Evolutionary conservation across 345 rosid genomes (phyloP), one percentile per base, ranked within the genome.

Genomic region (Camelina laxa): DNA sequence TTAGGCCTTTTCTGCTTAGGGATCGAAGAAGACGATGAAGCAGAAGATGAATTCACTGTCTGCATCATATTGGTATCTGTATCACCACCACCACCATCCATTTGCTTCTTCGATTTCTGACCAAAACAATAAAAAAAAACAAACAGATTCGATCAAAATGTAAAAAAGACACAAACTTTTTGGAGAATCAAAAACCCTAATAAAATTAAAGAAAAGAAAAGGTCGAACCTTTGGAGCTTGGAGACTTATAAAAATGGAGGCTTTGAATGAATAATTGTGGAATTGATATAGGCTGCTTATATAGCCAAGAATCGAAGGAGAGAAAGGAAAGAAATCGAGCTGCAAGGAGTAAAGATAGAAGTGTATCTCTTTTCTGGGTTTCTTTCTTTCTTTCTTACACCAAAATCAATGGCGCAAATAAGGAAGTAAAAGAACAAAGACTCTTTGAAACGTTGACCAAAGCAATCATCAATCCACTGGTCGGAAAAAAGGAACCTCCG

Each of bases 381-480:
- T 33, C 36, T 33, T 33, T 33, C 36, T 7, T 33, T 65, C 36
- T 47, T 31, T 17, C 30, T 27, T 27, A 38, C 24, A 21, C 24
- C 48, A 60, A 60, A 70, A 70, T 60, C 66, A 59, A 70, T 60
- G 75, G 75, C 58, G 62, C 39, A 38, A 38, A 21, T 54, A 21
- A n/a, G 20, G 51, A 47, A 49, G 22, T n/a, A 17, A 21, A 48
- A 49, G 50, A 35, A 13, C 21, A 27, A 27, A 13, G 67, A 21
- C 68, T 71, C 68, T 45, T 45, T 27, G 11, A 53, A 41, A 53
- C 61, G 69, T 61, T 62, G 69, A 62, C 76, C 62, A 73, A 73
- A 63, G 9, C 47, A 62, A 62, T 73, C 70, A 73, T 73, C 70
- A 73, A 73, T 53, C 70, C 2, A 63, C 76, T 64, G 76, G 76